Conservation (phyloP, 495 filamentous ascomycete genomes). For the Tricharina praecox region DNA sequence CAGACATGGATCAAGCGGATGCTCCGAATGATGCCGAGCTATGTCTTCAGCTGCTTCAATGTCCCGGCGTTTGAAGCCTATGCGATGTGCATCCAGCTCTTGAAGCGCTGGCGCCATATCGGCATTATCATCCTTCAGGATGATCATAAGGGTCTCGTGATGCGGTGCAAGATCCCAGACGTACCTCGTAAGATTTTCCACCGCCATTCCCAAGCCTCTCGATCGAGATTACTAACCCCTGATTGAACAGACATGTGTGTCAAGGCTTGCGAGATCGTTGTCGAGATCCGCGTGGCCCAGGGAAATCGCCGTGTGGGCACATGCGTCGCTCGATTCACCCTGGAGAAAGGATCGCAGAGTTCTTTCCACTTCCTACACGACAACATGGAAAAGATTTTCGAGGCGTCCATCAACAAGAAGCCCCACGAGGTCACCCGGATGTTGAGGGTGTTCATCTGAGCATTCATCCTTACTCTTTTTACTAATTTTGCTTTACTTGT, state of each 20-base stretch:
- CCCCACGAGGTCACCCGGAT: too few species aligned
- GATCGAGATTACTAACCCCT: neutral
- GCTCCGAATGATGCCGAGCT: slow-evolving; percentile 74
- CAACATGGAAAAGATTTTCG: too few species aligned
- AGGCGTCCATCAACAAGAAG: too few species aligned
- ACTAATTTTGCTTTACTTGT: too few species aligned
- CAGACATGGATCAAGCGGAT: slow-evolving; percentile 75
- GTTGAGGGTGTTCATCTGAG: too few species aligned
- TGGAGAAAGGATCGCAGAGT: slow-evolving; percentile 61
- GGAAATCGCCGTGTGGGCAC: slow-evolving; percentile 51
- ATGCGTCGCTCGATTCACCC: slow-evolving; percentile 67
- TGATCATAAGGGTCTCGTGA: slow-evolving; percentile 52
- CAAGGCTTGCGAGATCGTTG: slow-evolving; percentile 33
- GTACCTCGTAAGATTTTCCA: neutral
- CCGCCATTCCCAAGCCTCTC: too few species aligned
- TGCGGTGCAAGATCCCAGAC: slow-evolving; percentile 43
- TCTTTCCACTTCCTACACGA: too few species aligned
- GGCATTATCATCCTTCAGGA: slow-evolving; percentile 61
- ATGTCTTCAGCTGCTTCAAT: slow-evolving; percentile 52
- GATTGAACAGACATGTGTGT: neutral
- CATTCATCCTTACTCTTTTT: too few species aligned
- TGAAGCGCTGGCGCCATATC: slow-evolving; percentile 62
- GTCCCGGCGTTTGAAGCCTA: slow-evolving; percentile 50
- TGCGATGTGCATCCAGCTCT: slow-evolving; percentile 52
- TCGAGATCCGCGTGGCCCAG: slow-evolving; percentile 69